These are phyloP conservation scores for Phialophora expanda DNA, from an alignment of 2,329 filamentous ascomycete genomes.

Conservation along the genomic window DNA sequence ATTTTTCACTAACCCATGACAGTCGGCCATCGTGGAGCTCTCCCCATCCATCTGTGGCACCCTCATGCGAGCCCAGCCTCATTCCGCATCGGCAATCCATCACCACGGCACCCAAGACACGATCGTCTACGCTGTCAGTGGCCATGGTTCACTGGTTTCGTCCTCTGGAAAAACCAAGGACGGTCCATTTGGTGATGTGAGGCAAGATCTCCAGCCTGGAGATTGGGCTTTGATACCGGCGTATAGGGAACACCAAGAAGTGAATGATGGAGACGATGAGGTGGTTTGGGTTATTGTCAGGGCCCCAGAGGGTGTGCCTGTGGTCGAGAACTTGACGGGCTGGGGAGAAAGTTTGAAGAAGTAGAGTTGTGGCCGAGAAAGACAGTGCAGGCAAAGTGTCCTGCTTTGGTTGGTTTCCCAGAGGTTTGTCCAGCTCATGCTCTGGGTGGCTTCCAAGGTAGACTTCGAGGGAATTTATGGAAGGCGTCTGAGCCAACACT, in stretches of 20 bases:
- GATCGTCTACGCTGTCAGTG: slow-evolving; percentile 69
- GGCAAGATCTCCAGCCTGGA: slow-evolving; percentile 64
- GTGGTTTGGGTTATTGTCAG: slow-evolving; percentile 70
- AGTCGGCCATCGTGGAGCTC: slow-evolving; percentile 66
- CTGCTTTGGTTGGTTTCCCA: not conserved
- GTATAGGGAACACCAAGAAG: slow-evolving; percentile 72
- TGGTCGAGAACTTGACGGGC: slow-evolving; percentile 66
- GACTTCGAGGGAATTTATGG: not conserved
- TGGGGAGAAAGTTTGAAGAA: slow-evolving; percentile 57
- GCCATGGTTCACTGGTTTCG: slow-evolving; percentile 63
- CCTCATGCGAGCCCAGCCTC: slow-evolving; percentile 69
- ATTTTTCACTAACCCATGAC: slow-evolving; percentile 16
- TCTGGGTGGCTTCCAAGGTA: not conserved
- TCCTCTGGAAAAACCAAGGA: slow-evolving; percentile 44
- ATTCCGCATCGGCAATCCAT: slow-evolving; percentile 66
- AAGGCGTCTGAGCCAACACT: not conserved
- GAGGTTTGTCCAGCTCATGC: not conserved
- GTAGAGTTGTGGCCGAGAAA: not conserved
- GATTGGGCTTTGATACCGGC: slow-evolving; percentile 74
- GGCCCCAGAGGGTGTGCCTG: slow-evolving; percentile 61
- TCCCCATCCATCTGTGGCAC: slow-evolving; percentile 68
- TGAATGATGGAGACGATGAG: slow-evolving; percentile 69
- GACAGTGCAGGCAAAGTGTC: not conserved
- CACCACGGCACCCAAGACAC: slow-evolving; percentile 72
- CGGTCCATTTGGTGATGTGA: slow-evolving; percentile 57